Percentiles rank a stretch among this genome's conserved stretches.
Conservation (phyloP, 371 early-diverging fungal genomes). For the Nematocida displodere region DNA sequence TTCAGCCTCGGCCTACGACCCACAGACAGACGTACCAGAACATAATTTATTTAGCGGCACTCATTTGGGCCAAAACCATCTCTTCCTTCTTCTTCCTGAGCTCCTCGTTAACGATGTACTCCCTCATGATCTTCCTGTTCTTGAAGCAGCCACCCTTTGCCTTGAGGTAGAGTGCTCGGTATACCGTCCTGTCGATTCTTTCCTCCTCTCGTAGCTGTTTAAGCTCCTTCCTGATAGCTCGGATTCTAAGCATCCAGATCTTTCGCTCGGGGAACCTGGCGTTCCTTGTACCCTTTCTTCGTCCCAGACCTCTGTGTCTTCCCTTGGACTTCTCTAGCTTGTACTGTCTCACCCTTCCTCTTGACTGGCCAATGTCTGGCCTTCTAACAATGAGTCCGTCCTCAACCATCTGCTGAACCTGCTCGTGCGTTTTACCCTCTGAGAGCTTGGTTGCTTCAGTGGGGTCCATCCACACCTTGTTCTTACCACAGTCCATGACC, state of each 20-base stretch:
- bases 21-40: too few species aligned
- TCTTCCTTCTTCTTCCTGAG: conserved; percentile 88
- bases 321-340: conserved; percentile 89
- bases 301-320: conserved; percentile 94
- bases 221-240: conserved; percentile 89
- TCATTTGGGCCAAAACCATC: conserved; percentile 68
- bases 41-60: too few species aligned
- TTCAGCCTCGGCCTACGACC: background rate
- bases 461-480: conserved; percentile 99
- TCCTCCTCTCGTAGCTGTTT: conserved; percentile 91
- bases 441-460: conserved; percentile 85
- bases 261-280: conserved; percentile 91
- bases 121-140: conserved; percentile 98
- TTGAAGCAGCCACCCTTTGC: conserved; percentile 99
- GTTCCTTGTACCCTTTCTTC: conserved; percentile 93
- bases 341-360: conserved; percentile 85
- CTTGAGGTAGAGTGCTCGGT: conserved; percentile 91
- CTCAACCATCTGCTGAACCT: conserved; percentile 83
- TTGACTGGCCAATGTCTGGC: conserved; percentile 81
- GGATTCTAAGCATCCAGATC: conserved; percentile 97
- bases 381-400: conserved; percentile 93
- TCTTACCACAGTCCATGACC: conserved; percentile 92
- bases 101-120: conserved; percentile 82
- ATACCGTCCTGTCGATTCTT: conserved; percentile 85
- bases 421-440: conserved; percentile 88